phyloP scores from a whole-genome alignment of 345 rosid species.

The Syzygium grande region DNA sequence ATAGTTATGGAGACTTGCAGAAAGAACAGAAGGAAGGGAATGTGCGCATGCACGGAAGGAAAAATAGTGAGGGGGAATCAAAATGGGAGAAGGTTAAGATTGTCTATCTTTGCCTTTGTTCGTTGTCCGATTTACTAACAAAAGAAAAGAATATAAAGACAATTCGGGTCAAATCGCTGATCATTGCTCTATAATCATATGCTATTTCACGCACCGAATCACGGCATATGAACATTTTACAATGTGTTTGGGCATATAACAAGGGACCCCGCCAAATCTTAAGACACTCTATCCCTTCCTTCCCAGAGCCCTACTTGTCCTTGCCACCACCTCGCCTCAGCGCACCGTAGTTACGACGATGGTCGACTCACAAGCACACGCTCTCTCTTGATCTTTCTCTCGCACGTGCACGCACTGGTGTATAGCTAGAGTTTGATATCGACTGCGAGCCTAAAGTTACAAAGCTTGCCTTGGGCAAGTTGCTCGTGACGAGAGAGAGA shows the following conservation, averaged over 20 bases:
- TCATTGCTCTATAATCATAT: background rate
- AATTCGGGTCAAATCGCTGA: background rate
- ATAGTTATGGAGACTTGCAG: no score
- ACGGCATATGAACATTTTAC: background rate
- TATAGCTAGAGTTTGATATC: background rate
- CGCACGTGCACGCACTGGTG: background rate
- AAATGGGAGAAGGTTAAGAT: no score
- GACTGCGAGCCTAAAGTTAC: background rate
- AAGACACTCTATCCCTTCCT: background rate
- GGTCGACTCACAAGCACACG: background rate
- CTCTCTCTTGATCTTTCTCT: background rate
- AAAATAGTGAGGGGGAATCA: no score
- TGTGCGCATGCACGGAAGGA: no score
- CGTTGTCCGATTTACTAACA: background rate
- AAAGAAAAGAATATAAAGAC: background rate
- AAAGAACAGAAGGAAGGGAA: no score
- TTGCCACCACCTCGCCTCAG: background rate
- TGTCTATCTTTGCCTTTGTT: no score
- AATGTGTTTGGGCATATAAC: background rate
- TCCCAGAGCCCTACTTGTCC: rapidly evolving
- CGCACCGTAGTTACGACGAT: background rate
- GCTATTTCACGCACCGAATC: background rate
- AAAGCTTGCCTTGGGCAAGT: background rate
- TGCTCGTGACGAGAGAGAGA: rapidly evolving
- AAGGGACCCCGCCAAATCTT: background rate